These are phyloP conservation scores for Ustilago esculenta DNA, from an alignment of 1,284 basidiomycete species.

Conservation along the genomic window DNA sequence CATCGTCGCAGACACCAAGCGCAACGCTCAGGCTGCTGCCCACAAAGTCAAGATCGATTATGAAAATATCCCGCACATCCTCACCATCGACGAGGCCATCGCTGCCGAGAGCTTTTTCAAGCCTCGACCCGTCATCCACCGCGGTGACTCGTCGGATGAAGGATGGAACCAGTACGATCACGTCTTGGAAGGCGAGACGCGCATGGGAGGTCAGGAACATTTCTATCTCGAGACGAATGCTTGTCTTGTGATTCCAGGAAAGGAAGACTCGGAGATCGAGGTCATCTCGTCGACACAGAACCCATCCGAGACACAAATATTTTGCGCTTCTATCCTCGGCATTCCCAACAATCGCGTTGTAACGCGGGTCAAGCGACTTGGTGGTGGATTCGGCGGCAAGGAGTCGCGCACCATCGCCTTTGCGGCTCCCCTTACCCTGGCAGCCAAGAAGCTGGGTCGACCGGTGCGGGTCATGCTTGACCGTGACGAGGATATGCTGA, in stretches of 20 bases:
- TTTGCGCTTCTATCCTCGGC: conserved; percentile 65
- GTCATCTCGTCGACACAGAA: conserved; percentile 67
- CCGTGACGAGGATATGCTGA: conserved; percentile 67
- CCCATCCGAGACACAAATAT: conserved; percentile 66
- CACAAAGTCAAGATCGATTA: conserved; percentile 66
- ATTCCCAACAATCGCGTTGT: conserved; percentile 66
- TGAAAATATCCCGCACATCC: conserved; percentile 64
- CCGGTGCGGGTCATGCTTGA: conserved; percentile 67
- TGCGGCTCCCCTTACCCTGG: conserved; percentile 57
- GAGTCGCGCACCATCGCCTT: conserved; percentile 58
- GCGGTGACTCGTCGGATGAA: conserved; percentile 48
- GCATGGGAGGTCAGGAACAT: conserved; percentile 66
- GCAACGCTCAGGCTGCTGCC: conserved; percentile 66
- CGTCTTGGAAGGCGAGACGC: conserved; percentile 61
- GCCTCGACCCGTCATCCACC: conserved; percentile 53
- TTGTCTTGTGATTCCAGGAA: conserved; percentile 64
- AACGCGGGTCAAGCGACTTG: conserved; percentile 64
- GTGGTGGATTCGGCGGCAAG: conserved; percentile 68
- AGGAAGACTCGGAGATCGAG: conserved; percentile 67
- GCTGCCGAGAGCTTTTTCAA: conserved; percentile 54
- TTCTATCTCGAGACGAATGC: conserved; percentile 67
- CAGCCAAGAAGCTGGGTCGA: conserved; percentile 63
- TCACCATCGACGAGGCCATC: conserved; percentile 67
- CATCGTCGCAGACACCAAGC: conserved; percentile 65
- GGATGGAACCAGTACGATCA: conserved; percentile 51